Percentiles rank a stretch among this genome's conserved stretches.
Conservation (phyloP, 352 stramenopile species). For the Thraustochytrium striatum region DNA sequence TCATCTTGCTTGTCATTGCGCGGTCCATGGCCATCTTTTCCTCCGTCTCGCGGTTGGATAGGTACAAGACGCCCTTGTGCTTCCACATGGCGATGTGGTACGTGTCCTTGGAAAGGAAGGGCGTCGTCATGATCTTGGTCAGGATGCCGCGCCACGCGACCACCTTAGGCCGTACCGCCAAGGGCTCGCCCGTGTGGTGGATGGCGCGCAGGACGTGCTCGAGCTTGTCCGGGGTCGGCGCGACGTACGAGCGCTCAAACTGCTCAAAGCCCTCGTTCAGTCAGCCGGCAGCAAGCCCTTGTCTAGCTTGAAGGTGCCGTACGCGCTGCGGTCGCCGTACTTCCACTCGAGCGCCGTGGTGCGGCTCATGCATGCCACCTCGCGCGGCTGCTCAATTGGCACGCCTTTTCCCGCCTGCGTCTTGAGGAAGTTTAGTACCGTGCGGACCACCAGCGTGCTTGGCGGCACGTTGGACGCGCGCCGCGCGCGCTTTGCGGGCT, state of each 20-base stretch:
- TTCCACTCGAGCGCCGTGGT: background rate
- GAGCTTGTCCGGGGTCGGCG: background rate
- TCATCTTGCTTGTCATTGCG: background rate
- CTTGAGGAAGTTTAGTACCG: too few species aligned
- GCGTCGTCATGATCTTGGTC: constrained; percentile 17
- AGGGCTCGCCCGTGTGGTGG: background rate
- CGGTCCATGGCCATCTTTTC: background rate
- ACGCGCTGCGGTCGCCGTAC: constrained; percentile 14
- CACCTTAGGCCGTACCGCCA: background rate
- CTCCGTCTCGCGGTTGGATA: constrained; percentile 26
- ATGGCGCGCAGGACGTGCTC: constrained; percentile 18
- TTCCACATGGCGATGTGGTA: constrained; percentile 18
- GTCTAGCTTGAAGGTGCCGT: background rate
- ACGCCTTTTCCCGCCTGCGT: too few species aligned
- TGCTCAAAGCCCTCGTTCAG: constrained; percentile 44
- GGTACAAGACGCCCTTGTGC: constrained; percentile 16
- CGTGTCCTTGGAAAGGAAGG: constrained; percentile 1
- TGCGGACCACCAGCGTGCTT: too few species aligned
- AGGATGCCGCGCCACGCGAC: constrained; percentile 40
- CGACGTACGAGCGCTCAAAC: background rate
- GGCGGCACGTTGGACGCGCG: too few species aligned
- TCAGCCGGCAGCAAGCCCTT: background rate
- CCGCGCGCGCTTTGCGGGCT: too few species aligned
- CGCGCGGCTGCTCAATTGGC: background rate
- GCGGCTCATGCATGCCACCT: constrained; percentile 26